Conservation (phyloP, 164 flowering plant genomes). For the Nelumbo lutea region DNA sequence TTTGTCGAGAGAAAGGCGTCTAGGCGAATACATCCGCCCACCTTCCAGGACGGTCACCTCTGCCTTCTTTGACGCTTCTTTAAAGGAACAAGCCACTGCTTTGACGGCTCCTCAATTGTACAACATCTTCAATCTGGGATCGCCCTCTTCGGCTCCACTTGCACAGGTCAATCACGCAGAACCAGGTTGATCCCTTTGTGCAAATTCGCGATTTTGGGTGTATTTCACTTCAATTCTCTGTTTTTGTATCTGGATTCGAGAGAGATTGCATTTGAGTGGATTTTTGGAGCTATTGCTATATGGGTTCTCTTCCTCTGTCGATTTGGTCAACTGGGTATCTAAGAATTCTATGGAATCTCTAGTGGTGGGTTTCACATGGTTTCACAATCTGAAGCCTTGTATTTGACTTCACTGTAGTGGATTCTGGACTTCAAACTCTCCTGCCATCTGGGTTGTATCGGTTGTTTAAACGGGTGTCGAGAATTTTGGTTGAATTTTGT, state of each 20-base stretch:
- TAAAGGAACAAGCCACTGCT: not conserved
- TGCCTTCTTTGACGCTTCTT: not conserved
- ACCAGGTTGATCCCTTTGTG: not conserved
- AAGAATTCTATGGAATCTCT: not conserved
- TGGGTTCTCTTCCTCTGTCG: conserved; percentile 7
- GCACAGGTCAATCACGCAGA: not conserved
- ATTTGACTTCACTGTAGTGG: not conserved
- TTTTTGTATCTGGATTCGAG: not conserved
- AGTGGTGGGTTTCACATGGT: not conserved
- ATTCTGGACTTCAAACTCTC: conserved; percentile 4
- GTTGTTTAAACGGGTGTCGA: conserved; percentile 15
- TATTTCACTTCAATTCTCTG: not conserved
- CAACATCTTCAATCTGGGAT: not conserved
- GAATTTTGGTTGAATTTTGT: conserved; percentile 4
- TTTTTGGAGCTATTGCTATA: conserved; percentile 2
- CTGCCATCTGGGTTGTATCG: conserved; percentile 3
- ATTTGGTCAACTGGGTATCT: conserved; percentile 13
- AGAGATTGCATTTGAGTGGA: not conserved
- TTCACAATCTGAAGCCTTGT: not conserved
- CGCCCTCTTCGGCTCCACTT: not conserved
- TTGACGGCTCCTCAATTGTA: not conserved
- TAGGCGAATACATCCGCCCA: not conserved
- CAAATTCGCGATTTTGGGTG: not conserved
- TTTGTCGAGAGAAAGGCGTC: not conserved
- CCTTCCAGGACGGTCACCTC: not conserved